Evolutionary conservation across 2,329 filamentous ascomycete genomes (phyloP).

Genomic region (Waltergamsia citrina): DNA sequence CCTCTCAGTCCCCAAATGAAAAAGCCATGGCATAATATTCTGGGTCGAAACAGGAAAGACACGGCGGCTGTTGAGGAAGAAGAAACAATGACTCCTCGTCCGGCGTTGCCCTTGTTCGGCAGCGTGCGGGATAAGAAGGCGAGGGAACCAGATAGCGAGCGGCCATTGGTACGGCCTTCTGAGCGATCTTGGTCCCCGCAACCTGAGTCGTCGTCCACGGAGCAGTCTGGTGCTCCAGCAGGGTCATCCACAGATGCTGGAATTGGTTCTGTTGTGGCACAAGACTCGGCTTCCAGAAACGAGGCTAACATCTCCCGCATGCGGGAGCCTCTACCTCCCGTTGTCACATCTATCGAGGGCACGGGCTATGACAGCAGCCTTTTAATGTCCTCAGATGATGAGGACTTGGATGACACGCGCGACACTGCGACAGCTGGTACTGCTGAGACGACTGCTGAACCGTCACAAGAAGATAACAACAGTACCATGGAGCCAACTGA

Average conservation of each 20-base stretch:
- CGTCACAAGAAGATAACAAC: too few relatives aligned
- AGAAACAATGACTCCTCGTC: slow-evolving; percentile 64
- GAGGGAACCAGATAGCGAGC: slow-evolving; percentile 39
- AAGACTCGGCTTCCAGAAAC: slow-evolving; percentile 43
- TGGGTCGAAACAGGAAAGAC: slow-evolving; percentile 43
- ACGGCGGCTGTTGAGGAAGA: slow-evolving; percentile 43
- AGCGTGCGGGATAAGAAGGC: slow-evolving; percentile 58
- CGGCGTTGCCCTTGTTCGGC: slow-evolving; percentile 65
- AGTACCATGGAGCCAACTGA: too few relatives aligned
- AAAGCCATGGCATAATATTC: slow-evolving; percentile 41
- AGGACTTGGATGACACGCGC: too few relatives aligned
- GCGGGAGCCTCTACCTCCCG: slow-evolving; percentile 58
- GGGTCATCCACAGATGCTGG: slow-evolving; percentile 51
- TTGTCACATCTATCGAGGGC: slow-evolving; percentile 61
- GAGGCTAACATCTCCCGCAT: slow-evolving; percentile 46
- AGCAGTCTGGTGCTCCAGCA: slow-evolving; percentile 10
- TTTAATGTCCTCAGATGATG: slow-evolving; percentile 19
- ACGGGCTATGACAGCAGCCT: slow-evolving; percentile 55
- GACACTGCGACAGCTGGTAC: too few relatives aligned
- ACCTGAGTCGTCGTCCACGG: slow-evolving; percentile 2
- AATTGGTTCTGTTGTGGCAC: slow-evolving; percentile 43
- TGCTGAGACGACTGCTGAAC: too few relatives aligned
- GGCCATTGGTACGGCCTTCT: slow-evolving; percentile 46
- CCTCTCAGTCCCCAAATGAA: slow-evolving; percentile 22
- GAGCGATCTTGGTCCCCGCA: slow-evolving; percentile 22